Evolutionary conservation across 345 rosid species (phyloP).

Genomic region (Hibiscus syriacus): DNA sequence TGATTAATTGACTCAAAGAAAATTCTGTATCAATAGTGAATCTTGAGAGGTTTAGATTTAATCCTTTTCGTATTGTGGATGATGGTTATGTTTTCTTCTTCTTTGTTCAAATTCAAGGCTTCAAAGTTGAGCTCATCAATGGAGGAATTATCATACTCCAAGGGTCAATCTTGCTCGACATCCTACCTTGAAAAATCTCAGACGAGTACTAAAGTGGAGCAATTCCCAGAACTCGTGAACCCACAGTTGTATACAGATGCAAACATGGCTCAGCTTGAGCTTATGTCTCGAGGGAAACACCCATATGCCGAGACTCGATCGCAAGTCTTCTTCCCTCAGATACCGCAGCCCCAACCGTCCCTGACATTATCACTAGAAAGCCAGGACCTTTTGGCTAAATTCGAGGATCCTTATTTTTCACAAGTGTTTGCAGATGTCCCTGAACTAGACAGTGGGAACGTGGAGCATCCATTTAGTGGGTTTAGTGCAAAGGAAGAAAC

Average conservation of each 20-base stretch:
- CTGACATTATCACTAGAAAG: slow-evolving; percentile 43
- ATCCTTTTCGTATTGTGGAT: neutral
- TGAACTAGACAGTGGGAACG: slow-evolving; percentile 15
- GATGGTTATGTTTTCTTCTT: neutral
- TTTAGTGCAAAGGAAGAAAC: slow-evolving; percentile 17
- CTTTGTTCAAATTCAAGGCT: slow-evolving; percentile 8
- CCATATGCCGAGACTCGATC: slow-evolving; percentile 11
- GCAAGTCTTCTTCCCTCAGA: slow-evolving; percentile 20
- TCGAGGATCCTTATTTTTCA: slow-evolving; percentile 42
- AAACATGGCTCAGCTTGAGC: slow-evolving; percentile 13
- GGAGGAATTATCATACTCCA: slow-evolving; percentile 35
- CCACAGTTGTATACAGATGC: slow-evolving; percentile 27
- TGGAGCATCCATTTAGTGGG: slow-evolving; percentile 26
- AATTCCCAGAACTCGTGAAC: slow-evolving; percentile 28
- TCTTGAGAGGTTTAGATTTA: neutral
- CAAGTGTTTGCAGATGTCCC: slow-evolving; percentile 1
- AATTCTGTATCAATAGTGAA: neutral
- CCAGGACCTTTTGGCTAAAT: slow-evolving; percentile 42
- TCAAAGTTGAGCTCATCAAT: slow-evolving; percentile 25
- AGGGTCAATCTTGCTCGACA: slow-evolving; percentile 23
- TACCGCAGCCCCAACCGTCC: slow-evolving; percentile 30
- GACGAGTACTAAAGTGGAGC: slow-evolving; percentile 13
- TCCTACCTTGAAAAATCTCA: slow-evolving; percentile 18
- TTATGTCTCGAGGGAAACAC: slow-evolving; percentile 7
- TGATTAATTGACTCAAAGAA: neutral